Evolutionary conservation across 2,329 filamentous ascomycete species (phyloP).

Genomic region (Capronia americana): DNA sequence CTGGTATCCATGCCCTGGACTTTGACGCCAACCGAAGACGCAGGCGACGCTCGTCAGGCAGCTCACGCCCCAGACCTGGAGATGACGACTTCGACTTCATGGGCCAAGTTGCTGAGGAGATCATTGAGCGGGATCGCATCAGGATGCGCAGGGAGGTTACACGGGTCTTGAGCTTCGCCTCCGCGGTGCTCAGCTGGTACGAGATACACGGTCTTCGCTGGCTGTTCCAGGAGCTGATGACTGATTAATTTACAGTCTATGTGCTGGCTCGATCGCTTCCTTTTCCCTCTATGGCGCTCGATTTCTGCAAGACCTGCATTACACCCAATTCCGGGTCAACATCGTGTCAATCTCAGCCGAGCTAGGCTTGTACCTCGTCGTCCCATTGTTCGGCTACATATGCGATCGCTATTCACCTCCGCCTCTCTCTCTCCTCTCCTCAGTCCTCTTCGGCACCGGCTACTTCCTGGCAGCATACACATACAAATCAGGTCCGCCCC

Average conservation of each 20-base stretch:
- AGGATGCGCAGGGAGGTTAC: constrained; percentile 60
- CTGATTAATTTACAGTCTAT: constrained; percentile 59
- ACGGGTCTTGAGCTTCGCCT: constrained; percentile 64
- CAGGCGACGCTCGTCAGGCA: constrained; percentile 34
- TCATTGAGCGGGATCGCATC: constrained; percentile 63
- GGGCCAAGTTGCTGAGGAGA: constrained; percentile 66
- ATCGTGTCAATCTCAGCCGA: constrained; percentile 85
- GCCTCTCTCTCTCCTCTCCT: constrained; percentile 75
- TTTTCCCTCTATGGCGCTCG: constrained; percentile 94
- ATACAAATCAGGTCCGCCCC: constrained; percentile 66
- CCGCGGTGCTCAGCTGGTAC: constrained; percentile 66
- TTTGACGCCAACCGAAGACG: constrained; percentile 51
- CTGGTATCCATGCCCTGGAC: constrained; percentile 53
- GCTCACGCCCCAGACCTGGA: constrained; percentile 38
- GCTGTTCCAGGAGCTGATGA: background rate
- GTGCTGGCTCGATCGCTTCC: constrained; percentile 87
- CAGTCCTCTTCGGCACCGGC: constrained; percentile 75
- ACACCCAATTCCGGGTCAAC: constrained; percentile 92
- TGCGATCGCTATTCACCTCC: constrained; percentile 88
- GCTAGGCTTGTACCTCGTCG: constrained; percentile 88
- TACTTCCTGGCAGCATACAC: constrained; percentile 83
- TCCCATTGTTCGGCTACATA: constrained; percentile 85
- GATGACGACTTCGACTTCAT: constrained; percentile 56
- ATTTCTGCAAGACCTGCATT: constrained; percentile 84
- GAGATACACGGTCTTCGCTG: background rate